Conservation (phyloP, 2,329 filamentous ascomycete genomes). For the Ceratocystis variospora region DNA sequence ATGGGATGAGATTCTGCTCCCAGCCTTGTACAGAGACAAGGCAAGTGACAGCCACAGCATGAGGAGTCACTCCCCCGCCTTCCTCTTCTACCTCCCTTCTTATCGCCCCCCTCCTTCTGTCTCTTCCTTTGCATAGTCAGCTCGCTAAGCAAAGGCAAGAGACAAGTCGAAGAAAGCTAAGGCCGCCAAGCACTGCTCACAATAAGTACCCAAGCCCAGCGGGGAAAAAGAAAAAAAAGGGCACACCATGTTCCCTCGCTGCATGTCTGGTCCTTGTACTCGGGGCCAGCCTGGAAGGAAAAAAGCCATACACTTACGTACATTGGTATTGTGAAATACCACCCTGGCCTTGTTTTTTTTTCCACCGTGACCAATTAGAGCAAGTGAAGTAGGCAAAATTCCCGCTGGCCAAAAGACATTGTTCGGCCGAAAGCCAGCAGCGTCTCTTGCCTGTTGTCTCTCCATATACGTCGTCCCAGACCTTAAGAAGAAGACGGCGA, state of each 20-base stretch:
- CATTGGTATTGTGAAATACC: not conserved
- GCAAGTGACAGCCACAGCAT: not conserved
- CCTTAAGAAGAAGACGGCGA: too few relatives aligned
- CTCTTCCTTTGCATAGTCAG: too few relatives aligned
- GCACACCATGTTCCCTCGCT: not conserved
- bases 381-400: not conserved
- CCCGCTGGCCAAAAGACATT: not conserved
- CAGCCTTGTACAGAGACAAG: conserved; percentile 2
- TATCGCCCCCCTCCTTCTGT: not conserved
- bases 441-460: not conserved
- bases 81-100: not conserved
- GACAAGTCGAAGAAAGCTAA: not conserved
- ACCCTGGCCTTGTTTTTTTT: not conserved
- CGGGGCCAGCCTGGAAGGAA: not conserved
- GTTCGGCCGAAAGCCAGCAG: not conserved
- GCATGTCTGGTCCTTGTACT: conserved; percentile 1
- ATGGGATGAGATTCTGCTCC: conserved; percentile 5
- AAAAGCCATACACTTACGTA: not conserved
- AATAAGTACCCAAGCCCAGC: not conserved
- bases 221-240: not conserved
- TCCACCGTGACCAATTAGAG: not conserved
- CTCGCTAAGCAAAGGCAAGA: not conserved
- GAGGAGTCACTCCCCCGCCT: not conserved
- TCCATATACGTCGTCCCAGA: too few relatives aligned
- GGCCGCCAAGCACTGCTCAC: not conserved